These are phyloP conservation scores for Tricholoma flavovirens DNA, from an alignment of 768 basidiomycete species.

Conservation along the genomic window DNA sequence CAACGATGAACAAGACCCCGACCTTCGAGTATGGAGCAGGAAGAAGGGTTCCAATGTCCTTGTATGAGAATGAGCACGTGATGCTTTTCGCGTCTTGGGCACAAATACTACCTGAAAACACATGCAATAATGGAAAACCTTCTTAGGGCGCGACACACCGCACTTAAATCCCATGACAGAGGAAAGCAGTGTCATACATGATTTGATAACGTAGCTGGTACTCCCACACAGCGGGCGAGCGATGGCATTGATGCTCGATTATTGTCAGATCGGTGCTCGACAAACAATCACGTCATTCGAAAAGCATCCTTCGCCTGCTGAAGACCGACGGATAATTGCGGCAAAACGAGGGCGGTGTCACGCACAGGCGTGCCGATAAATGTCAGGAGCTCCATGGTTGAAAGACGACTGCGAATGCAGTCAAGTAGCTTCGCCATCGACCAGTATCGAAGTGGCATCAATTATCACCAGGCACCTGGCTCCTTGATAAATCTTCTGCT, in stretches of 20 bases:
- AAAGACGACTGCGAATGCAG: background rate
- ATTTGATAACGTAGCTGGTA: background rate
- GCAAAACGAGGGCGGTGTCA: background rate
- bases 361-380: background rate
- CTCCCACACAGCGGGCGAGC: background rate
- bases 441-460: background rate
- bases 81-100: background rate
- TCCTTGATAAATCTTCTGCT: background rate
- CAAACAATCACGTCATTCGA: background rate
- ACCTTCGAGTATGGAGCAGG: background rate
- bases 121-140: background rate
- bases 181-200: background rate
- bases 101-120: background rate
- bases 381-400: background rate
- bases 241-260: background rate
- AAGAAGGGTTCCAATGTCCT: background rate
- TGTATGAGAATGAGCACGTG: background rate
- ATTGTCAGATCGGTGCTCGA: background rate
- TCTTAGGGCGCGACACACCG: background rate
- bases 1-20: too few species aligned
- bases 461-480: background rate
- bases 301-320: background rate
- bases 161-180: background rate
- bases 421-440: background rate
- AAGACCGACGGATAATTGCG: background rate